Evolutionary conservation across 139 green algal species (phyloP).

Genomic region (Edaphochlamys debaryana): DNA sequence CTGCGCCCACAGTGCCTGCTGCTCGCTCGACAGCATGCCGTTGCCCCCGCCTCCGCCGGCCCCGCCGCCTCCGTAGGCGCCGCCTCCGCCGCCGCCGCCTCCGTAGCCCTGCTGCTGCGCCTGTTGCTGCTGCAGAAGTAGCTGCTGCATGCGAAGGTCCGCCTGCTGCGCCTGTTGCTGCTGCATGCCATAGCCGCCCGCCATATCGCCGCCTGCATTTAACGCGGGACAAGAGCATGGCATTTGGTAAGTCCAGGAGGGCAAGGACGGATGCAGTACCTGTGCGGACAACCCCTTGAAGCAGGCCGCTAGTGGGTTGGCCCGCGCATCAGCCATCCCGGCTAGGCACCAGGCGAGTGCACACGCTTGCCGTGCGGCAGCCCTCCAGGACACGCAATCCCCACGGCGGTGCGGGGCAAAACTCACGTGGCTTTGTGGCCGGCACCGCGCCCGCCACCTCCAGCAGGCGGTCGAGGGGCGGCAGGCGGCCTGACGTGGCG

Average conservation of each 20-base stretch:
- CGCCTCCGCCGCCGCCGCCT: background rate
- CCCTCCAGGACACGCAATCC: no score
- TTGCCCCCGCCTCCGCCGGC: background rate
- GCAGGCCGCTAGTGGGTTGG: no score
- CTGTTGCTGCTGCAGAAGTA: background rate
- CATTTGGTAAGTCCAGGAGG: no score
- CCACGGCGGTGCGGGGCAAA: no score
- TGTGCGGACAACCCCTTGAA: no score
- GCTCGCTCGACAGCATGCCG: no score
- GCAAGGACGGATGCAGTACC: no score
- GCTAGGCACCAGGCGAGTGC: no score
- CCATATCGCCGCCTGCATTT: background rate
- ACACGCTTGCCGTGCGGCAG: no score
- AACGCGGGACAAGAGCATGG: no score
- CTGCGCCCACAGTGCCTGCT: no score
- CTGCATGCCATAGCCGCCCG: background rate
- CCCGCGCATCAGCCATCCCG: no score
- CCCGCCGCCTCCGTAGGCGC: background rate
- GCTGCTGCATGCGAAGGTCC: constrained; percentile 4
- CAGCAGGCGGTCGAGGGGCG: constrained; percentile 7
- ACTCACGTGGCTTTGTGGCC: constrained; percentile 25
- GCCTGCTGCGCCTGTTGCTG: background rate
- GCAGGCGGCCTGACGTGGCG: background rate
- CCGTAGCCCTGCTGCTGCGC: background rate
- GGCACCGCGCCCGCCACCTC: background rate